Base-by-base conservation (phyloP, 192 early-diverging fungal genomes). In the Umbelopsis vinacea region DNA sequence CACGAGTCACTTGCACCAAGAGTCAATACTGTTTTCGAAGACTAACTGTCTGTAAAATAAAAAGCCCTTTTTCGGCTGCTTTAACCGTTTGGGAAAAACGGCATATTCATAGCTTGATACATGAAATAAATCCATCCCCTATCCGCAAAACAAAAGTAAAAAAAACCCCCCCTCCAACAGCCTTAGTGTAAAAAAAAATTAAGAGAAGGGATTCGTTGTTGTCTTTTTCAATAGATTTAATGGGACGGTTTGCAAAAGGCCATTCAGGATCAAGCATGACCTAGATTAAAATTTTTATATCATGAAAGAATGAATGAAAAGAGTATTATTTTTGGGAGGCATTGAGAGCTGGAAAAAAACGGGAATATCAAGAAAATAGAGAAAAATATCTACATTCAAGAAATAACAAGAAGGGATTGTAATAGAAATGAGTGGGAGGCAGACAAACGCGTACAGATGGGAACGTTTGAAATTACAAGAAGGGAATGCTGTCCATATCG, bases 1-100 rank as follows among this genome's bases (percentile, higher is more conserved):
- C 57, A 63, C 57, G 57, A 63, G 57, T 63, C 57, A 54, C 53
- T 54, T 54, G n/a, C 53, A 35, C 33, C 57, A 15, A 63, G 29
- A 17, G 57, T 63, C 26, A 63, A 63, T 26, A 63, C 57, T 37
- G 57, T 63, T 35, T 63, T 63, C 33, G 57, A 63, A 17, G 57
- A 63, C n/a, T 63, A 19, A 63, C 5, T 17, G 26, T 2, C 29
- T 43, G 40, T 43, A 7, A 43, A 43, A 12, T 12, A 43, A 43
- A n/a, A 43, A 29, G 29, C 29, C 29, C 40, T 12, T 43, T 43
- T 12, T 37, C 26, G 57, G 33, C 12, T 38, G n/a, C 3, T 11
- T 54, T 54, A 54, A 26, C 22, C 53, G 26, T 54, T 26, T 26
- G 26, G 40, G 40, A 7, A 11, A 43, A 43, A 43, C 40, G 40